Evolutionary conservation across 2,329 filamentous ascomycete genomes (phyloP).

Genomic region (Magnaporthiopsis poae): DNA sequence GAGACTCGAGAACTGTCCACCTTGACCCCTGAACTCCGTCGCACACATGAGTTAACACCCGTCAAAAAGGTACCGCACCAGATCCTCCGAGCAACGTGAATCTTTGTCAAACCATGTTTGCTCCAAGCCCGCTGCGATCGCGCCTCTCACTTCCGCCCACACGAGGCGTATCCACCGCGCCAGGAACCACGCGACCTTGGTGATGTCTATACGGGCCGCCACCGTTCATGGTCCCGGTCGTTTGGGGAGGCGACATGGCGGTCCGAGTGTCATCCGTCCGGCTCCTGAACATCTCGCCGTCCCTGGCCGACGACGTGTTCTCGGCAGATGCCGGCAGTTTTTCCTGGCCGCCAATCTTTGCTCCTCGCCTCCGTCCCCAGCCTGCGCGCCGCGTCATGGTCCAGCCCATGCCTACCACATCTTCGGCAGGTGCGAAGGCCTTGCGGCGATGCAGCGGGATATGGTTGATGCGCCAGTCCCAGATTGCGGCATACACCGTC

Average conservation of each 20-base stretch:
- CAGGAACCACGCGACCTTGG: background rate
- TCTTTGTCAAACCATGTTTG: background rate
- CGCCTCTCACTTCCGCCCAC: background rate
- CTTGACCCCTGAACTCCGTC: background rate
- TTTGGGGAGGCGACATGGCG: too few relatives aligned
- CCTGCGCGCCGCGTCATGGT: slow-evolving; percentile 6
- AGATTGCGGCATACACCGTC: slow-evolving; percentile 56
- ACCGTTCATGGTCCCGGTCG: background rate
- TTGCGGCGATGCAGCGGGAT: slow-evolving; percentile 44
- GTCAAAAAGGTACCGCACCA: background rate
- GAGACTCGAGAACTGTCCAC: background rate
- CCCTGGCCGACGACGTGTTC: background rate
- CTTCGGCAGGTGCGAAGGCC: slow-evolving; percentile 21
- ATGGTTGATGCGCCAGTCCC: slow-evolving; percentile 60
- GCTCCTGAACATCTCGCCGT: background rate
- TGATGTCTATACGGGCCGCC: background rate
- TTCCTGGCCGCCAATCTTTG: background rate
- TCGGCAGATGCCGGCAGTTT: background rate
- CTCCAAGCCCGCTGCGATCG: too few relatives aligned
- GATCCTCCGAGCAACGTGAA: background rate
- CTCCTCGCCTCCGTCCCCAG: slow-evolving; percentile 2
- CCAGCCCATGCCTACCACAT: background rate
- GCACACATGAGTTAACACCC: background rate
- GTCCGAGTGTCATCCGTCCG: too few relatives aligned
- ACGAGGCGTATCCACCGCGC: too few relatives aligned